Conservation (phyloP, 2,329 filamentous ascomycete species). For the Phaeosphaeriaceae sp. region DNA sequence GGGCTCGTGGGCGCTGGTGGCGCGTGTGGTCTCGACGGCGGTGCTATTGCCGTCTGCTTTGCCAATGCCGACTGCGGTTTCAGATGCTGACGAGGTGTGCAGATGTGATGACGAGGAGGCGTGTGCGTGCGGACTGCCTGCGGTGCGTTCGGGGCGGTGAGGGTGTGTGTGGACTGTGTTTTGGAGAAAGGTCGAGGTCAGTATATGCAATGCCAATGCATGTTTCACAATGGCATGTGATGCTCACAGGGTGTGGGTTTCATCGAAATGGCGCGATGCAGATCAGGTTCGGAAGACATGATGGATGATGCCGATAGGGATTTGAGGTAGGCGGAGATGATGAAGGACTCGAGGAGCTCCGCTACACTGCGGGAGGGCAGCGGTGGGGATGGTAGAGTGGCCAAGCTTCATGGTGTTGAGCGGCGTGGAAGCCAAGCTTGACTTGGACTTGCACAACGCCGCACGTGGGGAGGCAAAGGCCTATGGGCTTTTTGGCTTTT, state of each 20-base stretch:
- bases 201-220: neutral
- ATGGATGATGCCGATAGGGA: slow-evolving; percentile 2
- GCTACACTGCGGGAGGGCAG: neutral
- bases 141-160: slow-evolving; percentile 35
- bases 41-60: slow-evolving; percentile 43
- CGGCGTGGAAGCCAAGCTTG: slow-evolving; percentile 8
- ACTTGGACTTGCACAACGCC: neutral
- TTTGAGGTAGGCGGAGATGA: neutral
- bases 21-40: slow-evolving; percentile 45
- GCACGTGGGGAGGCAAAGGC: slow-evolving; percentile 4
- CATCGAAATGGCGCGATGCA: slow-evolving; percentile 57
- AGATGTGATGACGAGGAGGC: slow-evolving; percentile 17
- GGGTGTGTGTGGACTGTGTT: slow-evolving; percentile 33
- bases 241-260: slow-evolving; percentile 51
- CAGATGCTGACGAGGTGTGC: slow-evolving; percentile 15
- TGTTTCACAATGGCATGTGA: neutral
- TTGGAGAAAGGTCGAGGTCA: neutral
- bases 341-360: neutral
- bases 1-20: slow-evolving; percentile 41
- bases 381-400: slow-evolving; percentile 1
- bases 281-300: slow-evolving; percentile 53
- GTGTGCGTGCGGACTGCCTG: slow-evolving; percentile 36
- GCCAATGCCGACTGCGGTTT: slow-evolving; percentile 14
- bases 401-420: slow-evolving; percentile 5
- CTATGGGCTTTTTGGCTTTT: neutral